These are phyloP conservation scores for Raffaelea deltoideospora DNA, from an alignment of 2,329 filamentous ascomycete species.

Conservation along the genomic window DNA sequence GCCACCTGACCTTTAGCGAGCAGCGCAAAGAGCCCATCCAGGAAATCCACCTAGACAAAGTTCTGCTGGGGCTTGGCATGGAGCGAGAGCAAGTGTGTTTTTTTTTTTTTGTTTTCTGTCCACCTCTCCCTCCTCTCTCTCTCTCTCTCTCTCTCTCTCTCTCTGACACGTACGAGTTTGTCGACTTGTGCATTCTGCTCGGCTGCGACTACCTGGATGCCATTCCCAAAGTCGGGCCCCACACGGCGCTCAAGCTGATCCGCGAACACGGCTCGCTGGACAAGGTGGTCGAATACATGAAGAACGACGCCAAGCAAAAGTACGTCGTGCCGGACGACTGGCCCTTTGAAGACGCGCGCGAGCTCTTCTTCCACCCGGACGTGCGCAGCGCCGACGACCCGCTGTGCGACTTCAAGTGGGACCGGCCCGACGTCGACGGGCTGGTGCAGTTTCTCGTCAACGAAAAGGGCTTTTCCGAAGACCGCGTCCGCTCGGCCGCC, in stretches of 20 bases:
- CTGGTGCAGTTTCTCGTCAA: constrained; percentile 78
- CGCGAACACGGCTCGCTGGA: constrained; percentile 83
- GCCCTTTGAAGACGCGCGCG: constrained; percentile 83
- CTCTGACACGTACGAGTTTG: constrained; percentile 46
- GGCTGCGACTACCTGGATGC: constrained; percentile 97
- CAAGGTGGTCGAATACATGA: constrained; percentile 66
- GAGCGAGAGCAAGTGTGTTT: constrained; percentile 59
- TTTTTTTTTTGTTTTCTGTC: too few species aligned
- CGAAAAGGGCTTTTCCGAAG: constrained; percentile 95
- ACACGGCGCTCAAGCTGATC: constrained; percentile 84
- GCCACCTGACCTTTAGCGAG: constrained; percentile 93
- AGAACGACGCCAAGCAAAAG: constrained; percentile 63
- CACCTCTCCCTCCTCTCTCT: background rate
- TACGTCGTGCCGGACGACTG: constrained; percentile 88
- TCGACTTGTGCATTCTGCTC: constrained; percentile 92
- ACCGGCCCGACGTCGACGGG: constrained; percentile 78
- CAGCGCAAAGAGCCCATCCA: constrained; percentile 96
- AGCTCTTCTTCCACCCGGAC: constrained; percentile 83
- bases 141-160: background rate
- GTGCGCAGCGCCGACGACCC: constrained; percentile 70
- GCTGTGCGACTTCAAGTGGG: constrained; percentile 96
- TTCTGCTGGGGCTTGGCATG: constrained; percentile 78
- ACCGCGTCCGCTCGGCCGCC: constrained; percentile 69
- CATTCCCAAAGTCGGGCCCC: constrained; percentile 84
- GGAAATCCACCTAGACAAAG: constrained; percentile 79